These are phyloP conservation scores for Bimuria novae-zelandiae DNA, from an alignment of 2,329 filamentous ascomycete species.

Conservation along the genomic window DNA sequence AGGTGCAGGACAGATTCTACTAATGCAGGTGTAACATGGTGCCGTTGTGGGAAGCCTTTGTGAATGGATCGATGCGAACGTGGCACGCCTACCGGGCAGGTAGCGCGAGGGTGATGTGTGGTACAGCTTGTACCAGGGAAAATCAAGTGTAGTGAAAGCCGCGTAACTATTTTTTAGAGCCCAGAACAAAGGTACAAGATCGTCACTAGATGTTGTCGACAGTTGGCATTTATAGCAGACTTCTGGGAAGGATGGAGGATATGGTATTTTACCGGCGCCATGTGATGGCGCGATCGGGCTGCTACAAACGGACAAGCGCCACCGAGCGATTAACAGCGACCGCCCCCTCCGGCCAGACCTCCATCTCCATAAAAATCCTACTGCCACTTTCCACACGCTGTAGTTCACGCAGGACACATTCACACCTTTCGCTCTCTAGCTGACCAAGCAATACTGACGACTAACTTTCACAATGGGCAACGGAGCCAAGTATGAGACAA, in stretches of 20 bases:
- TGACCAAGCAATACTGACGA: constrained; percentile 12
- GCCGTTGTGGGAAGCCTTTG: not conserved
- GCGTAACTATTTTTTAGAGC: not conserved
- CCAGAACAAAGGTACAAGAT: too few species aligned
- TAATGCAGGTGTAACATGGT: not conserved
- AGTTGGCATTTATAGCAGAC: not conserved
- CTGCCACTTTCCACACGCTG: constrained; percentile 14
- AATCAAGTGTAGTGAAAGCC: not conserved
- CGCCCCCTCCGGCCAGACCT: constrained; percentile 23
- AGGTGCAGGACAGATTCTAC: too few species aligned
- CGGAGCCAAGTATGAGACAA: constrained; percentile 40
- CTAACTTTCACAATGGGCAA: constrained; percentile 39
- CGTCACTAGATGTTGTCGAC: too few species aligned
- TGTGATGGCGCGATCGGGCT: constrained; percentile 10
- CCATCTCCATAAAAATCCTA: constrained; percentile 26
- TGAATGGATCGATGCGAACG: not conserved
- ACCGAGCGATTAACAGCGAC: constrained; percentile 8
- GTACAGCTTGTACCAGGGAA: not conserved
- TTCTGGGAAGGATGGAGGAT: not conserved
- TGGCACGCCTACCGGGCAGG: not conserved
- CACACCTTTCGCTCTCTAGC: constrained; percentile 18
- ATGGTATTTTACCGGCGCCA: not conserved
- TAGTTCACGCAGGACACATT: not conserved
- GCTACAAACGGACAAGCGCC: constrained; percentile 15
- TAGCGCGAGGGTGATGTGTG: not conserved